Percentiles rank a stretch among this genome's conserved stretches.
phyloP scores from a whole-genome alignment of 1,284 basidiomycete genomes.

The Malassezia equina region DNA sequence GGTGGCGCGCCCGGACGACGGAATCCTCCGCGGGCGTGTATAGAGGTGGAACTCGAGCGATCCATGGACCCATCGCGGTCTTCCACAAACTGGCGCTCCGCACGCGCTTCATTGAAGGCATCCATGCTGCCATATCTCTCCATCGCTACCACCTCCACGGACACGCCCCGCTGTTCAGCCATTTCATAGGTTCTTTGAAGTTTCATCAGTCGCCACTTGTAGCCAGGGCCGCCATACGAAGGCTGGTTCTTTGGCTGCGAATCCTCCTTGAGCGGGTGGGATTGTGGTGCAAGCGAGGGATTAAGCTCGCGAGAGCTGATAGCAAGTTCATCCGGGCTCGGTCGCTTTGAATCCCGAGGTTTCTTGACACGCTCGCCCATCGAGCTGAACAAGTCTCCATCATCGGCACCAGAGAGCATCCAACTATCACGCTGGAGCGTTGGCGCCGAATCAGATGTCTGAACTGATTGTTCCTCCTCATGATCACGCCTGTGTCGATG shows the following conservation, averaged over 20 bases:
- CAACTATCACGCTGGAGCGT: slow-evolving; percentile 66
- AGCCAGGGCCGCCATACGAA: slow-evolving; percentile 67
- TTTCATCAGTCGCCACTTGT: slow-evolving; percentile 96
- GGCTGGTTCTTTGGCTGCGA: slow-evolving; percentile 19
- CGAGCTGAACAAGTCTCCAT: slow-evolving; percentile 59
- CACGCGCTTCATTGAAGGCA: slow-evolving; percentile 75
- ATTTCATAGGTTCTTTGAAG: slow-evolving; percentile 77
- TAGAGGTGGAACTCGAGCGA: slow-evolving; percentile 7
- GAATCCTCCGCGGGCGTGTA: slow-evolving; percentile 15
- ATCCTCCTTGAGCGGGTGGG: slow-evolving; percentile 9
- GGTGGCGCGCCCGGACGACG: slow-evolving; percentile 27
- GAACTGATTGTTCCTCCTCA: not conserved
- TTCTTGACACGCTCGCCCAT: slow-evolving; percentile 60
- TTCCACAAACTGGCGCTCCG: slow-evolving; percentile 73
- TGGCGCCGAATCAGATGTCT: not conserved
- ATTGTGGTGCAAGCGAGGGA: slow-evolving; percentile 54
- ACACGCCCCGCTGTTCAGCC: slow-evolving; percentile 65
- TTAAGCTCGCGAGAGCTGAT: slow-evolving; percentile 64
- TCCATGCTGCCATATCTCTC: slow-evolving; percentile 57
- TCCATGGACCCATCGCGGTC: slow-evolving; percentile 55
- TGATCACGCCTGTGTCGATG: not conserved
- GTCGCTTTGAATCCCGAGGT: slow-evolving; percentile 51
- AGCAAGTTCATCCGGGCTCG: slow-evolving; percentile 62
- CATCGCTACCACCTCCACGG: slow-evolving; percentile 70
- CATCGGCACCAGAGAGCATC: slow-evolving; percentile 62